Percentiles rank a stretch among this genome's conserved stretches.
phyloP scores from a whole-genome alignment of 805 yeast species.

The Yarrowia divulgata region DNA sequence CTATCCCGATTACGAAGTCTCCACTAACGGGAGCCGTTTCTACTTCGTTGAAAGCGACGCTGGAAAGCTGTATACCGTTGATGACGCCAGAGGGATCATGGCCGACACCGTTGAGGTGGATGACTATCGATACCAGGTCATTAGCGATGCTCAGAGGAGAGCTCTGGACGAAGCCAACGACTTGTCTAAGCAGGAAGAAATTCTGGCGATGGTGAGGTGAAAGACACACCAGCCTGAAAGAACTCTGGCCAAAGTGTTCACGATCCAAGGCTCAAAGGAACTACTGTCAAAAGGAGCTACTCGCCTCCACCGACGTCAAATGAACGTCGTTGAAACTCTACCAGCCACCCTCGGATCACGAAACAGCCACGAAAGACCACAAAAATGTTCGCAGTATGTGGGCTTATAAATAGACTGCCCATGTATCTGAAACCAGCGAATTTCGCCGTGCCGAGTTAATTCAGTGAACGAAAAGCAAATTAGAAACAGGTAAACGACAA shows the following conservation, averaged over 20 bases:
- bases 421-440: neutral
- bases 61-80: neutral
- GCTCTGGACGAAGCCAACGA: neutral
- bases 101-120: neutral
- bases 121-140: neutral
- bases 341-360: no score
- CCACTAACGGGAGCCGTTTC: neutral
- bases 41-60: neutral
- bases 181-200: no score
- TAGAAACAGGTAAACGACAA: no score
- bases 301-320: no score
- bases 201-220: no score
- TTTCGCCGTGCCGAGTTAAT: conserved; percentile 5
- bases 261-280: no score
- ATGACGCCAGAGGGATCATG: neutral
- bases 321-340: no score
- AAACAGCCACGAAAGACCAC: no score
- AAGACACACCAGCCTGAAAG: no score
- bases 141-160: neutral
- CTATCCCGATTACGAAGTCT: neutral
- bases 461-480: neutral
- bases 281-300: no score
- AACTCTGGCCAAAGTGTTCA: no score
- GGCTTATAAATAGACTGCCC: neutral
- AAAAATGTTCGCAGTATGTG: no score